A percentile compares a stretch with the other conserved stretches of the same genome.
These are phyloP conservation scores for Calocybe gangraenosa DNA, from an alignment of 768 basidiomycete species.

Conservation along the genomic window DNA sequence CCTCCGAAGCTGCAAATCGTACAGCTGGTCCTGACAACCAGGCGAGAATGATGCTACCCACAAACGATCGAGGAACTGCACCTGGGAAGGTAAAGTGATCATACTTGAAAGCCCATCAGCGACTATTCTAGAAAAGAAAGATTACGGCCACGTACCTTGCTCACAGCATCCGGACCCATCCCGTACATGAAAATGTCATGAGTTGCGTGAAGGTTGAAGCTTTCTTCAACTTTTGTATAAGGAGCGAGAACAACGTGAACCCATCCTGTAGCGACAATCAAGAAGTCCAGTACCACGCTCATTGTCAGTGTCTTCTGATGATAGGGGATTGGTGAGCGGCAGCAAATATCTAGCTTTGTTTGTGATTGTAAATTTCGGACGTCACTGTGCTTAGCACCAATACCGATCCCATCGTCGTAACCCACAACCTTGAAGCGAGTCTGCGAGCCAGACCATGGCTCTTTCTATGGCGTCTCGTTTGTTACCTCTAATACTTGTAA, in stretches of 20 bases:
- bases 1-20: slow-evolving; percentile 33
- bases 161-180: slow-evolving; percentile 33
- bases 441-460: slow-evolving; percentile 10
- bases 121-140: too few species aligned
- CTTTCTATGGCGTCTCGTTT: background rate
- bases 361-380: slow-evolving; percentile 4
- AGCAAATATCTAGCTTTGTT: slow-evolving; percentile 2
- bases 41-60: slow-evolving; percentile 70
- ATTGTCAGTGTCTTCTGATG: too few species aligned
- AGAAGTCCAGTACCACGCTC: slow-evolving; percentile 34
- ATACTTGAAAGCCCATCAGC: slow-evolving; percentile 41
- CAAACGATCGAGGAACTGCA: slow-evolving; percentile 83
- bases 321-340: too few species aligned
- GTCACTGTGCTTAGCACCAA: too few species aligned
- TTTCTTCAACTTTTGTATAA: slow-evolving; percentile 96
- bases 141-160: slow-evolving; percentile 38
- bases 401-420: too few species aligned
- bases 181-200: slow-evolving; percentile 89
- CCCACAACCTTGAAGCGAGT: slow-evolving; percentile 6
- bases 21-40: slow-evolving; percentile 50
- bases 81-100: slow-evolving; percentile 90
- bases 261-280: slow-evolving; percentile 51
- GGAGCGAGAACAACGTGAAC: slow-evolving; percentile 75
- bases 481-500: slow-evolving; percentile 5
- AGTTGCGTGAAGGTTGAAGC: slow-evolving; percentile 88